Evolutionary conservation across 1,284 basidiomycete genomes (phyloP), one percentile per base, ranked within the genome.

Genomic region (Heimioporus punctisporus): DNA sequence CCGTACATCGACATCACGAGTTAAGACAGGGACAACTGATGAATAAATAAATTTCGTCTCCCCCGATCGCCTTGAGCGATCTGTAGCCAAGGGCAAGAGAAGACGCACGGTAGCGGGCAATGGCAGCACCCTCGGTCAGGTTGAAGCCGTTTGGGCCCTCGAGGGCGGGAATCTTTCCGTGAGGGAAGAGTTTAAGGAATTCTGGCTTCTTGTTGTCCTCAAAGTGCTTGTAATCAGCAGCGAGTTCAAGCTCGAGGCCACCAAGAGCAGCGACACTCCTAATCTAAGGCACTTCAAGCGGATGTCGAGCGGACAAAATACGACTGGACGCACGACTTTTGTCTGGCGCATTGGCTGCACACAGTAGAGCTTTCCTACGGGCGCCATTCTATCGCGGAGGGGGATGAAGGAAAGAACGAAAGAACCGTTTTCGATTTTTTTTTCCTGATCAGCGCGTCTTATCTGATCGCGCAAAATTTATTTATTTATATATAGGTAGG

Each of bases 61-160:
- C 61, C 56, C 48, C 23, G 40, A 61, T 57, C 54, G 50, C 56
- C 37, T 45, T 42, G 48, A 51, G 50, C 46, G 48, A 63, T 57
- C 48, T 46, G 44, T 27, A 40, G 30, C 24, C 11, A 42, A 44
- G 72, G 23, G 24, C 24, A 50, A 39, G 39, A 63, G 60, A 58
- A 11, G 63, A 89, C 95, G 86, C 76, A 98, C 96, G 67, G 77
- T 97, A 96, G 61, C 86, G 88, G 50, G 92, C 88, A 72, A 98
- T 95, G 55, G 94, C 87, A 57, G 78, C 73, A 53, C 82, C 80
- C 81, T 97, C 96, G 65, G 85, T 84, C 59, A 98, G 77, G 64
- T 79, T 80, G 80, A 94, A 85, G 57, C 94, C 95, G 72, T 97
- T 87, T 43, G 79, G 74, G 50, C 79, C 78, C 72, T 95, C 91